Evolutionary conservation across 768 basidiomycete genomes (phyloP).

Genomic region (Porphyrellus cyaneotinctus): DNA sequence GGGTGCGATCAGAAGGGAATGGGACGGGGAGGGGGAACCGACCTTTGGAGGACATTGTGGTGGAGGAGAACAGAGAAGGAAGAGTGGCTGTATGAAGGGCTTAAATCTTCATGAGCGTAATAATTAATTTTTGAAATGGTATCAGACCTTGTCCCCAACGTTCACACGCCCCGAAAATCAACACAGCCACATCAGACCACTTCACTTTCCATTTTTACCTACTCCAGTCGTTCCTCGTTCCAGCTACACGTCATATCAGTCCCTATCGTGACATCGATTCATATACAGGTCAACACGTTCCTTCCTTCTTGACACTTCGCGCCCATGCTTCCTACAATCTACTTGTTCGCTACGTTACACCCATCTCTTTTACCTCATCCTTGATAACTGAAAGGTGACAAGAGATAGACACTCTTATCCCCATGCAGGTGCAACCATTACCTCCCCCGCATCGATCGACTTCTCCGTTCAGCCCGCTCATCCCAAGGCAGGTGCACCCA

Average conservation of each 20-base stretch:
- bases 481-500: no score
- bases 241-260: neutral
- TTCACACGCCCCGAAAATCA: conserved; percentile 28
- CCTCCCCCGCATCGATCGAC: neutral
- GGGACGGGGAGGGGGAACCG: neutral
- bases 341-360: no score
- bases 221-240: neutral
- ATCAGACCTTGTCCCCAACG: conserved; percentile 30
- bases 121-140: conserved; percentile 17
- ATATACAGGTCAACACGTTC: conserved; percentile 6
- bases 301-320: conserved; percentile 4
- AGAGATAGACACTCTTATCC: no score
- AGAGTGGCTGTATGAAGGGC: neutral
- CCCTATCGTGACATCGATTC: neutral
- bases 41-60: conserved; percentile 33
- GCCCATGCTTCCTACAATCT: no score
- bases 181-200: conserved; percentile 27
- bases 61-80: conserved; percentile 12
- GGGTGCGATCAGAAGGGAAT: conserved; percentile 2
- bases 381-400: no score
- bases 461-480: neutral
- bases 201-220: neutral
- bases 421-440: no score
- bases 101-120: conserved; percentile 17
- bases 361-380: conserved; percentile 11